Evolutionary conservation across 2,329 filamentous ascomycete genomes (phyloP), one percentile per base, ranked within the genome.

Genomic region (Penicillium freii): DNA sequence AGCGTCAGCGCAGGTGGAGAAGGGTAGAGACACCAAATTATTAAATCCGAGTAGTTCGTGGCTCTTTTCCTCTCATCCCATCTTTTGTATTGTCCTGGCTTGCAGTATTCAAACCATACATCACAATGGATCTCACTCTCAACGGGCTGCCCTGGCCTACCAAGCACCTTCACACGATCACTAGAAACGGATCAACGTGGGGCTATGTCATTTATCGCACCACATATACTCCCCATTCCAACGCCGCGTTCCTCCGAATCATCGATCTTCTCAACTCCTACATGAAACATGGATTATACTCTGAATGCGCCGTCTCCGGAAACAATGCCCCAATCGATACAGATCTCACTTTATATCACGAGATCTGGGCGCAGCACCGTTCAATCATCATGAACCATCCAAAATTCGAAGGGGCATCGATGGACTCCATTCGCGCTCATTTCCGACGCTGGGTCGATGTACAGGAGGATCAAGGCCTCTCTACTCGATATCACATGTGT

Each of bases 141-240:
- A 38, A 36, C 21, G 46, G 36, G 36, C 44, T 54, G 3, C 27
- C 51, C 8, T 54, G 43, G 43, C 51, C 43, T 31, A 48, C 51
- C 2, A 36, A 40, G 25, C 44, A 45, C 10, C 43, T 40, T 42
- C 25, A 40, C 10, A 38, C 43, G 23, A 19, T 25, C 44, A 39
- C n/a, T 1, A 38, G 38, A 10, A 21, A 38, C 43, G 21, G 39
- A 34, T 23, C 51, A 15, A 54, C 43, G 27, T 55, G 52, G 44
- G 52, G 44, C 9, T 55, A 50, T 50, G 29, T 55, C 31, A 55
- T 55, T 17, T 55, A 55, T 34, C 52, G 45, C 29, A 55, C 52
- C 5, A 50, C 45, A 19, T 55, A 50, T 29, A 49, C 52, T 27
- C 21, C 52, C 15, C 19, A 44, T 5, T 55, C 52, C 5, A 33